These are phyloP conservation scores for Botrytis byssoidea DNA, from an alignment of 2,329 filamentous ascomycete genomes.

Conservation along the genomic window DNA sequence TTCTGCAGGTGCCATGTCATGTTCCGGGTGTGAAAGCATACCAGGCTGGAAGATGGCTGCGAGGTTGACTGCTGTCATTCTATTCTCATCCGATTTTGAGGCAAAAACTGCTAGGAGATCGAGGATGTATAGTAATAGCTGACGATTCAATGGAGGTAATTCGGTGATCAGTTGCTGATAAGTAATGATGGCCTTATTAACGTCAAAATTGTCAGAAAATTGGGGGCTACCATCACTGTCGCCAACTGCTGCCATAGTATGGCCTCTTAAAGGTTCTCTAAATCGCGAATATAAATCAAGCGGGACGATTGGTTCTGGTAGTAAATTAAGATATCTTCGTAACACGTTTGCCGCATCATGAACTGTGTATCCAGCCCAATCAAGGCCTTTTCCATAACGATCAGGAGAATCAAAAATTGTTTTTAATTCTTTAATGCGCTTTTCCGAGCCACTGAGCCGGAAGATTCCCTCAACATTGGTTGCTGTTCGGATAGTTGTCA, in stretches of 20 bases:
- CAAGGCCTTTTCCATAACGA: slow-evolving; percentile 91
- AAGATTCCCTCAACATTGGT: slow-evolving; percentile 97
- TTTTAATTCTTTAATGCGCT: slow-evolving; percentile 96
- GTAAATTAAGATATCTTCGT: slow-evolving; percentile 89
- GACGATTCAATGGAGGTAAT: slow-evolving; percentile 86
- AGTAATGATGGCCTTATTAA: slow-evolving; percentile 70
- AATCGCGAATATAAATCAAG: slow-evolving; percentile 91
- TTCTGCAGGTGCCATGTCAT: slow-evolving; percentile 93
- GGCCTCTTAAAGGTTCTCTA: slow-evolving; percentile 69
- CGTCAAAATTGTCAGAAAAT: slow-evolving; percentile 71
- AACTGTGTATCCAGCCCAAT: slow-evolving; percentile 97
- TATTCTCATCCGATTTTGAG: slow-evolving; percentile 92
- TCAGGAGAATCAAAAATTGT: slow-evolving; percentile 90
- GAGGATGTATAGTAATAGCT: slow-evolving; percentile 91
- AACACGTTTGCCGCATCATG: slow-evolving; percentile 98
- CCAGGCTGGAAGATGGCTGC: slow-evolving; percentile 97
- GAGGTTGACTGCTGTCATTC: slow-evolving; percentile 93
- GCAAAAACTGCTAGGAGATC: slow-evolving; percentile 96
- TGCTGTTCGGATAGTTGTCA: slow-evolving; percentile 52
- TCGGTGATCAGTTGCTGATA: slow-evolving; percentile 93
- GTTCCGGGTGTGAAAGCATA: slow-evolving; percentile 86
- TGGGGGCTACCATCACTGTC: slow-evolving; percentile 64
- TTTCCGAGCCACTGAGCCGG: slow-evolving; percentile 90
- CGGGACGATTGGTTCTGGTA: slow-evolving; percentile 95
- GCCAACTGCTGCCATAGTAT: slow-evolving; percentile 69